A percentile compares a stretch with the other conserved stretches of the same genome.
Evolutionary conservation across 1,284 basidiomycete genomes (phyloP).

Genomic region (Phlebopus sp.): DNA sequence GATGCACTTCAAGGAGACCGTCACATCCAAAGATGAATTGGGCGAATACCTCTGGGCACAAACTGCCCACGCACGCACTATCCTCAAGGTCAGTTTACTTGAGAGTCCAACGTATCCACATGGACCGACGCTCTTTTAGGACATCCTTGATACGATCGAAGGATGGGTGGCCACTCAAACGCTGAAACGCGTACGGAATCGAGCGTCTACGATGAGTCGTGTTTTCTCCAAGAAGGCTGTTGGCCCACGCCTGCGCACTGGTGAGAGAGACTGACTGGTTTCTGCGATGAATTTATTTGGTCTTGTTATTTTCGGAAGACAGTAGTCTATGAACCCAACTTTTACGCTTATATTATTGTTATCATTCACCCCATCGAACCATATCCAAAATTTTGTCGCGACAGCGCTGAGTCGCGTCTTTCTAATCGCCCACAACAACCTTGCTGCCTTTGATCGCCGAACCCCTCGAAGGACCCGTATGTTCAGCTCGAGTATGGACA

Average conservation of each 20-base stretch:
- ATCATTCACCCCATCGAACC: too few relatives aligned
- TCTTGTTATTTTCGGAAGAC: constrained; percentile 7
- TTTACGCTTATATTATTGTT: too few relatives aligned
- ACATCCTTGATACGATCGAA: constrained; percentile 26
- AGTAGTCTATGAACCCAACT: too few relatives aligned
- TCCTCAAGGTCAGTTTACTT: constrained; percentile 21
- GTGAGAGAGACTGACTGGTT: background rate
- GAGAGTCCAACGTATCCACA: background rate
- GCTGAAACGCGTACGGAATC: constrained; percentile 17
- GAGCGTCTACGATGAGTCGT: background rate
- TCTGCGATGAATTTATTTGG: background rate
- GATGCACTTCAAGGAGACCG: constrained; percentile 12
- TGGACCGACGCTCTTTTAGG: constrained; percentile 15
- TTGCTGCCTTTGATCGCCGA: too few relatives aligned
- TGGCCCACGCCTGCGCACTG: constrained; percentile 25
- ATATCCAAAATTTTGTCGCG: too few relatives aligned
- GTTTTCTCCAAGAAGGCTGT: constrained; percentile 14
- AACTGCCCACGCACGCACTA: constrained; percentile 9
- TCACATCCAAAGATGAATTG: constrained; percentile 14
- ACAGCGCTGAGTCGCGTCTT: too few relatives aligned
- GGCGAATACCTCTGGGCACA: constrained; percentile 23
- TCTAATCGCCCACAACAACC: too few relatives aligned
- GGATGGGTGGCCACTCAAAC: constrained; percentile 22
- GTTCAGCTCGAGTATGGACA: too few relatives aligned
- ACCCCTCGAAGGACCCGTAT: too few relatives aligned